Conservation (phyloP, 768 basidiomycete species). For the Collybia mongolica region DNA sequence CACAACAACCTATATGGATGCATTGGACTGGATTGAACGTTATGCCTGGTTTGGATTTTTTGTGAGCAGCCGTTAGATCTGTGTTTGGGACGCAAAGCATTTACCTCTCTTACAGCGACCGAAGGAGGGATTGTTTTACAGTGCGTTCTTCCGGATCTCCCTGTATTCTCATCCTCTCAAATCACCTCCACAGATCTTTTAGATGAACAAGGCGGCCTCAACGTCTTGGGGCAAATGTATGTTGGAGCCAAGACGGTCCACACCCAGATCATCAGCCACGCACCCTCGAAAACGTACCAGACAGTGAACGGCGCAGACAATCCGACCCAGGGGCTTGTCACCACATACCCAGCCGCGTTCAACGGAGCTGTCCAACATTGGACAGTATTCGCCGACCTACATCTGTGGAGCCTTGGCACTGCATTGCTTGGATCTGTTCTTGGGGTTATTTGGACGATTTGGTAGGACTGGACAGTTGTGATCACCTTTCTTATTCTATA, state of each 20-base stretch:
- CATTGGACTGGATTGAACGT: slow-evolving; percentile 55
- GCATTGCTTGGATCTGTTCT: slow-evolving; percentile 11
- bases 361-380: slow-evolving; percentile 15
- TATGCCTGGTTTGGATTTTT: slow-evolving; percentile 65
- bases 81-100: neutral
- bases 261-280: slow-evolving; percentile 28
- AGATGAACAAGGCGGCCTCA: slow-evolving; percentile 41
- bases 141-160: slow-evolving; percentile 23
- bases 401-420: slow-evolving; percentile 8
- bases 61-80: slow-evolving; percentile 27
- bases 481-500: neutral
- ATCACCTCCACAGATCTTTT: slow-evolving; percentile 35
- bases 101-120: slow-evolving; percentile 33
- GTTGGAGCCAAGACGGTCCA: slow-evolving; percentile 44
- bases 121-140: slow-evolving; percentile 35
- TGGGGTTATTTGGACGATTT: slow-evolving; percentile 15
- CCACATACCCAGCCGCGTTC: slow-evolving; percentile 27
- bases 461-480: slow-evolving; percentile 2
- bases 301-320: slow-evolving; percentile 35
- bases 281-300: slow-evolving; percentile 24
- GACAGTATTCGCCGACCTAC: slow-evolving; percentile 8
- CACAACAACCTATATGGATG: slow-evolving; percentile 55
- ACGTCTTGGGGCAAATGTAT: slow-evolving; percentile 43
- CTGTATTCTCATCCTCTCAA: neutral
- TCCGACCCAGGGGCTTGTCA: slow-evolving; percentile 33